These are phyloP conservation scores for Cadophora malorum DNA, from an alignment of 2,329 filamentous ascomycete genomes.

Conservation along the genomic window DNA sequence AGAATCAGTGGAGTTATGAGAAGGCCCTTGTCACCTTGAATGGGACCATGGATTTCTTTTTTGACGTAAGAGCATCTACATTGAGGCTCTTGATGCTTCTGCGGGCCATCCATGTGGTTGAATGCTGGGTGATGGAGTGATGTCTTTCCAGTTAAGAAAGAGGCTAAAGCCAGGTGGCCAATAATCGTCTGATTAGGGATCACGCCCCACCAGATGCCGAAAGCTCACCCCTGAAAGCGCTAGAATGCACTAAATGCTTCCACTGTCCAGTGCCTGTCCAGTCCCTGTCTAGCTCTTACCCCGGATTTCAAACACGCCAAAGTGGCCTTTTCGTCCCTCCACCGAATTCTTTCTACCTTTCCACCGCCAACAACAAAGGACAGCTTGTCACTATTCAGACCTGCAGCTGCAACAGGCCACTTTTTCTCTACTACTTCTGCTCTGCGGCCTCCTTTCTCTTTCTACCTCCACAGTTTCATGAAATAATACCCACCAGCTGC, in stretches of 20 bases:
- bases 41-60: too few species aligned
- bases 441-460: constrained; percentile 3
- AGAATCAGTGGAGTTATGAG: too few species aligned
- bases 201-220: constrained; percentile 7
- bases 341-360: not conserved
- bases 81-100: too few species aligned
- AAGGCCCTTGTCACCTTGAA: too few species aligned
- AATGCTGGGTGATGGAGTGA: not conserved
- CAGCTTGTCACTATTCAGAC: constrained; percentile 34
- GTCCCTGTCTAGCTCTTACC: constrained; percentile 27
- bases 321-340: constrained; percentile 36
- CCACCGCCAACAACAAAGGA: constrained; percentile 23
- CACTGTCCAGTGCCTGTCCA: too few species aligned
- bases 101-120: too few species aligned
- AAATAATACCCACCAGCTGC: constrained; percentile 33
- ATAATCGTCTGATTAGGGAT: not conserved
- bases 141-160: not conserved
- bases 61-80: too few species aligned
- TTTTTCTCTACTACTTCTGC: constrained; percentile 13
- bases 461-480: constrained; percentile 24
- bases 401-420: constrained; percentile 13
- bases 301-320: constrained; percentile 35
- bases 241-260: not conserved
- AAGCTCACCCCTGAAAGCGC: constrained; percentile 3
- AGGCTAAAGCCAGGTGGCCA: not conserved